phyloP scores from a whole-genome alignment of 768 basidiomycete species.

The Psilocybe cyanescens region DNA sequence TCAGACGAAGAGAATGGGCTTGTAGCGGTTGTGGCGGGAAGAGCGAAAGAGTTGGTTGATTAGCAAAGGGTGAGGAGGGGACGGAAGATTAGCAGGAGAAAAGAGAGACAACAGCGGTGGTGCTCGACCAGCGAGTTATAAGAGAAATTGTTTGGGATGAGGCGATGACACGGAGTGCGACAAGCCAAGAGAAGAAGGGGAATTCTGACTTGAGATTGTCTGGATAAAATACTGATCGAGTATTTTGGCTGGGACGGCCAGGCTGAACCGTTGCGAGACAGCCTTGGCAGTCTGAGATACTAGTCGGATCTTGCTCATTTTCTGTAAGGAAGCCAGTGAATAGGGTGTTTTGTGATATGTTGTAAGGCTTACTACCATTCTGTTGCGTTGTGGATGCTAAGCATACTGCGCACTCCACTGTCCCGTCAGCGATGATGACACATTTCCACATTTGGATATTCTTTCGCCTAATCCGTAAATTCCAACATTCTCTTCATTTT shows the following conservation, averaged over 20 bases:
- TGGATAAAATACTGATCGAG: slow-evolving; percentile 14
- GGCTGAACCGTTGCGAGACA: slow-evolving; percentile 2
- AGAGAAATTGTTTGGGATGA: slow-evolving; percentile 15
- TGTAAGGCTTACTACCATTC: no score
- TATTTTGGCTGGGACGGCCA: slow-evolving; percentile 6
- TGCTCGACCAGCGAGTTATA: slow-evolving; percentile 35
- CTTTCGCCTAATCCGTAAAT: slow-evolving; percentile 1
- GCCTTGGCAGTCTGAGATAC: slow-evolving; percentile 2
- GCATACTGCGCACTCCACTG: background rate
- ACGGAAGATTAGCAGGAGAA: background rate
- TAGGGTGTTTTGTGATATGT: no score
- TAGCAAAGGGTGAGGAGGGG: slow-evolving; percentile 8
- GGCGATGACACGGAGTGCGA: slow-evolving; percentile 16
- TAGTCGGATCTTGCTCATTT: background rate
- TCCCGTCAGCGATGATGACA: background rate
- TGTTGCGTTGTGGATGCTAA: no score
- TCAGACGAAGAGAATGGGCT: background rate
- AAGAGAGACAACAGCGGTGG: slow-evolving; percentile 3
- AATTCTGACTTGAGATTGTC: slow-evolving; percentile 12
- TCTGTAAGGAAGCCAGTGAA: no score
- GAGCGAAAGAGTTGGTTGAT: background rate
- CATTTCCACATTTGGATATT: slow-evolving; percentile 6
- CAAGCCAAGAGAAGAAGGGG: slow-evolving; percentile 18
- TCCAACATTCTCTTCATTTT: background rate
- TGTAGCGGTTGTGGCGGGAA: background rate